Conservation (phyloP, 768 basidiomycete genomes). For the Termitomyces sp. region DNA sequence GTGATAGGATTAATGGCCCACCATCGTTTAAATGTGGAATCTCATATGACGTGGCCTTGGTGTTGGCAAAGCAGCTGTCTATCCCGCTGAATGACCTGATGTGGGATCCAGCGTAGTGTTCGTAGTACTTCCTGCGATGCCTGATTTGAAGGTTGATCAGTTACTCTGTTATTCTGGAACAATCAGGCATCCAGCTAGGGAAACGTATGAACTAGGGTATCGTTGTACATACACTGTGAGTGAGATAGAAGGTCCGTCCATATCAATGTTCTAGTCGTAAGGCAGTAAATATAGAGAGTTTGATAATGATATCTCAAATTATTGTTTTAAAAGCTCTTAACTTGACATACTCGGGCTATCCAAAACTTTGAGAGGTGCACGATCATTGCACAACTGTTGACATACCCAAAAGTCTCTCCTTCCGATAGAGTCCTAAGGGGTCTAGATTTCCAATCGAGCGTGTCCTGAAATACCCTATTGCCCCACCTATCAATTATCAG, state of each 20-base stretch:
- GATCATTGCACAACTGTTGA: neutral
- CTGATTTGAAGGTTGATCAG: neutral
- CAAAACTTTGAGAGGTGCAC: neutral
- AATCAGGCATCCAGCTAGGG: neutral
- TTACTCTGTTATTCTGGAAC: neutral
- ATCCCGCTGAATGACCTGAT: slow-evolving; percentile 59
- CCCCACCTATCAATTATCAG: slow-evolving; percentile 7
- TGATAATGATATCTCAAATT: neutral
- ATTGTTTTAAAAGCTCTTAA: neutral
- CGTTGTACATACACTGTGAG: no score
- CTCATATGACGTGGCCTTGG: slow-evolving; percentile 49
- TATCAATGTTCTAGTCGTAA: neutral
- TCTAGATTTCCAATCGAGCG: slow-evolving; percentile 27
- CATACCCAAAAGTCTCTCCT: slow-evolving; percentile 31
- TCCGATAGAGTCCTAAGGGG: slow-evolving; percentile 19
- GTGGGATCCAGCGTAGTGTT: slow-evolving; percentile 49
- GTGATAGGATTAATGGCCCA: slow-evolving; percentile 63
- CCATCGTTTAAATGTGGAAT: slow-evolving; percentile 72
- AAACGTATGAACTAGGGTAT: neutral
- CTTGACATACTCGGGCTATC: neutral
- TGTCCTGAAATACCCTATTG: slow-evolving; percentile 27
- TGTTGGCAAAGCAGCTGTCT: slow-evolving; percentile 53
- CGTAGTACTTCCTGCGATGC: neutral
- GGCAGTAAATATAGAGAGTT: neutral
- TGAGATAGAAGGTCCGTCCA: neutral